Evolutionary conservation across 2,329 filamentous ascomycete genomes (phyloP).

Genomic region (Colletotrichum noveboracense): DNA sequence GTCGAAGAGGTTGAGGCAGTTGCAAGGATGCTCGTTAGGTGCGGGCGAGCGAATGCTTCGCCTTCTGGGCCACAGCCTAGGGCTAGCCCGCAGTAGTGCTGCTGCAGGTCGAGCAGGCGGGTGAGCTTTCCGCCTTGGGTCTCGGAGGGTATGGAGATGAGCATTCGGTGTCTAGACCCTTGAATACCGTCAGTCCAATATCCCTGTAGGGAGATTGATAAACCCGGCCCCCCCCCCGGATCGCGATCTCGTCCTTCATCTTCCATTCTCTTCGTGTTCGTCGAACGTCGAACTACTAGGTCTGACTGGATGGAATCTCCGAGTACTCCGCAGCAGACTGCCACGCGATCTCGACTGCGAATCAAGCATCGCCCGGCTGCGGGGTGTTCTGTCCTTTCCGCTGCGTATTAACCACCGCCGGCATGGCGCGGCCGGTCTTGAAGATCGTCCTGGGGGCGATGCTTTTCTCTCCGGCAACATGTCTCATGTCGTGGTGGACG

Average conservation of each 20-base stretch:
- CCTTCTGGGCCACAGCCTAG: neutral
- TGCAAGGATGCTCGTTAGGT: neutral
- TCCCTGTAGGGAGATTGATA: constrained; percentile 9
- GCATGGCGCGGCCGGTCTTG: neutral
- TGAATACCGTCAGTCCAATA: neutral
- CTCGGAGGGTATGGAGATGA: neutral
- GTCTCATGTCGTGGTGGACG: constrained; percentile 40
- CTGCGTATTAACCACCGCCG: neutral
- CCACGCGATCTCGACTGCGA: neutral
- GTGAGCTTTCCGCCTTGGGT: neutral
- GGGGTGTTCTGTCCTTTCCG: neutral
- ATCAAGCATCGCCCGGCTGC: neutral
- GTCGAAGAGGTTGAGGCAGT: neutral
- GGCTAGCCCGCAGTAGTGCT: neutral
- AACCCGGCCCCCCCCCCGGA: neutral
- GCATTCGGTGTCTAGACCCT: neutral
- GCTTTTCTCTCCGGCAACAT: constrained; percentile 26
- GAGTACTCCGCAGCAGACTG: neutral
- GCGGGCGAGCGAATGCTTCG: neutral
- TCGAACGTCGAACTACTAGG: neutral
- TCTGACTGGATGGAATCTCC: neutral
- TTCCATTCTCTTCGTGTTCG: neutral
- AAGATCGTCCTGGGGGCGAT: neutral
- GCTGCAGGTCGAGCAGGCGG: neutral
- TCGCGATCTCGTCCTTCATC: neutral